These are phyloP conservation scores for Crithidia fasciculata DNA, from an alignment of 208 protist species.

Conservation along the genomic window DNA sequence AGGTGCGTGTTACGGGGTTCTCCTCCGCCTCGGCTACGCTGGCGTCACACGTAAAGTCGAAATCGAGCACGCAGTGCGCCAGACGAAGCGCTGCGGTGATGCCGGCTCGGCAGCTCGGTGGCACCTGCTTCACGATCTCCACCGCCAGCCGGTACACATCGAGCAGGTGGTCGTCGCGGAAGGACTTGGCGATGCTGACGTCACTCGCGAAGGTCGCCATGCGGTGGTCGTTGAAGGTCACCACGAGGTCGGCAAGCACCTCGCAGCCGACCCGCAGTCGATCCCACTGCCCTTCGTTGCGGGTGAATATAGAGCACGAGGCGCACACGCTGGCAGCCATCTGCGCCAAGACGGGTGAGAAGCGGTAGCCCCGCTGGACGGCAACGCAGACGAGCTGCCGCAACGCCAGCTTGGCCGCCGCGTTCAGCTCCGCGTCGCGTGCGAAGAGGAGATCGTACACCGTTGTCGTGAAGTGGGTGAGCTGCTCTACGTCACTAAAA, in stretches of 20 bases:
- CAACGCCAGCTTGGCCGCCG: slow-evolving; percentile 33
- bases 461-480: slow-evolving; percentile 31
- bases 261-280: slow-evolving; percentile 36
- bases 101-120: slow-evolving; percentile 5
- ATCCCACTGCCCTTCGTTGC: slow-evolving; percentile 2
- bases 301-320: slow-evolving; percentile 16
- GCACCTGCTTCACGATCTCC: slow-evolving; percentile 33
- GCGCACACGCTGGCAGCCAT: slow-evolving; percentile 37
- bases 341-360: slow-evolving; percentile 19
- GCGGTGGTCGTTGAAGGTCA: slow-evolving; percentile 28
- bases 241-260: slow-evolving; percentile 33
- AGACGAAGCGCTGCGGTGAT: slow-evolving; percentile 19
- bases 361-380: slow-evolving; percentile 35
- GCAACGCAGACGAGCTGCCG: slow-evolving; percentile 30
- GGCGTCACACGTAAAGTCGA: slow-evolving; percentile 35
- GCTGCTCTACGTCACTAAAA: slow-evolving; percentile 28
- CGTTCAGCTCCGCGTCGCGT: slow-evolving; percentile 24
- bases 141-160: slow-evolving; percentile 46
- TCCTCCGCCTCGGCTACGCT: slow-evolving; percentile 10
- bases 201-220: slow-evolving; percentile 33
- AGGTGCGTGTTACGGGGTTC: slow-evolving; percentile 24
- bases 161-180: slow-evolving; percentile 56
- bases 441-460: slow-evolving; percentile 29
- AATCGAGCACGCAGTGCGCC: slow-evolving; percentile 31
- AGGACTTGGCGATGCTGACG: slow-evolving; percentile 39